Evolutionary conservation across 345 rosid species (phyloP).

Genomic region (Lumnitzera racemosa): DNA sequence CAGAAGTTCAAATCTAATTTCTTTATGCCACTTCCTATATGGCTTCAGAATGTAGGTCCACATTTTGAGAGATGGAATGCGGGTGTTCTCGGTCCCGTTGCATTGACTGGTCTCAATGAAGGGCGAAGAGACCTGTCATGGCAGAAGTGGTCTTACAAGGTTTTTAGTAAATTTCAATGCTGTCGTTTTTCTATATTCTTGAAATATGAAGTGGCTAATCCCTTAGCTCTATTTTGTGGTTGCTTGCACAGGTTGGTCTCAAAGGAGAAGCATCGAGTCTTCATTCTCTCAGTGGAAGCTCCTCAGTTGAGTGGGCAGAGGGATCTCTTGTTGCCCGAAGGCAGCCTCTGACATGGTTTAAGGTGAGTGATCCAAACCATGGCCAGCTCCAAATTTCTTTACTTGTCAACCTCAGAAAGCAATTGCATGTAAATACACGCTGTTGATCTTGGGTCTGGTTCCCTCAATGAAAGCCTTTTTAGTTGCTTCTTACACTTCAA

Average conservation of each 20-base stretch:
- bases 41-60: slow-evolving; percentile 86
- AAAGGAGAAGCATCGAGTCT: slow-evolving; percentile 84
- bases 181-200: background rate
- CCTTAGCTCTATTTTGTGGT: slow-evolving; percentile 2
- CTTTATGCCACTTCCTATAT: slow-evolving; percentile 2
- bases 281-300: slow-evolving; percentile 79
- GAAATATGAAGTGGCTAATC: background rate
- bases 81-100: slow-evolving; percentile 90
- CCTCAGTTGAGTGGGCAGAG: slow-evolving; percentile 85
- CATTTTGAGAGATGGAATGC: slow-evolving; percentile 99
- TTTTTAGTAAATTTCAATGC: slow-evolving; percentile 14
- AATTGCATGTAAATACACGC: too few species aligned
- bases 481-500: background rate
- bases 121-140: slow-evolving; percentile 86
- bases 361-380: slow-evolving; percentile 35
- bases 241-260: slow-evolving; percentile 69
- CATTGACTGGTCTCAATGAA: slow-evolving; percentile 61
- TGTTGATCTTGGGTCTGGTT: too few species aligned
- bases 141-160: slow-evolving; percentile 99
- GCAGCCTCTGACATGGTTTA: slow-evolving; percentile 95
- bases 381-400: background rate
- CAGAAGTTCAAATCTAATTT: background rate
- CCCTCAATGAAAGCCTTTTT: background rate
- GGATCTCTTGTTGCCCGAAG: slow-evolving; percentile 68
- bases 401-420: too few species aligned